Evolutionary conservation across 176 grass and related monocot genomes (phyloP).

Genomic region (Aegilops sharonensis): DNA sequence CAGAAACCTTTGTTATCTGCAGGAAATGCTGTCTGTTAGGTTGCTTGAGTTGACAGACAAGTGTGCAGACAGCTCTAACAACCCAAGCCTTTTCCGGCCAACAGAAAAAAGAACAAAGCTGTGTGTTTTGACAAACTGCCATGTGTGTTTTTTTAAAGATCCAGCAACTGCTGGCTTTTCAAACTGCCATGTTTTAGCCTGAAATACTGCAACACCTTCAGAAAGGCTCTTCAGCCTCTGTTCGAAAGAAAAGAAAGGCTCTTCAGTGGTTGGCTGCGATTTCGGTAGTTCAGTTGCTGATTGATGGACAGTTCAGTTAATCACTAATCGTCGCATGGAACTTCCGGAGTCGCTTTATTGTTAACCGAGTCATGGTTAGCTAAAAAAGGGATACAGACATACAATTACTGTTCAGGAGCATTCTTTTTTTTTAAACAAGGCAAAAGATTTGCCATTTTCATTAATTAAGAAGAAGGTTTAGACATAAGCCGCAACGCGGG

Average conservation of each 20-base stretch:
- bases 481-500: no score
- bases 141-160: background rate
- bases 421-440: background rate
- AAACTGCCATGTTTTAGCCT: background rate
- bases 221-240: no score
- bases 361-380: background rate
- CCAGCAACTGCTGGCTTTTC: background rate
- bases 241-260: no score
- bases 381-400: background rate
- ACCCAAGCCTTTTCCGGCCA: background rate
- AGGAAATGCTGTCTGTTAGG: background rate
- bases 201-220: no score
- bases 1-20: background rate
- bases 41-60: background rate
- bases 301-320: background rate
- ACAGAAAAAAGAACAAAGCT: background rate
- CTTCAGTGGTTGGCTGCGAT: background rate
- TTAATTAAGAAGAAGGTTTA: no score
- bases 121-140: background rate
- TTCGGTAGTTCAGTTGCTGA: background rate
- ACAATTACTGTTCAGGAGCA: background rate
- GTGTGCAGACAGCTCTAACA: constrained; percentile 3
- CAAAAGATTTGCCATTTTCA: no score
- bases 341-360: background rate
- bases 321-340: background rate